A percentile compares a stretch with the other conserved stretches of the same genome.
These are phyloP conservation scores for Cubamyces sp. DNA, from an alignment of 768 basidiomycete genomes.

Conservation along the genomic window DNA sequence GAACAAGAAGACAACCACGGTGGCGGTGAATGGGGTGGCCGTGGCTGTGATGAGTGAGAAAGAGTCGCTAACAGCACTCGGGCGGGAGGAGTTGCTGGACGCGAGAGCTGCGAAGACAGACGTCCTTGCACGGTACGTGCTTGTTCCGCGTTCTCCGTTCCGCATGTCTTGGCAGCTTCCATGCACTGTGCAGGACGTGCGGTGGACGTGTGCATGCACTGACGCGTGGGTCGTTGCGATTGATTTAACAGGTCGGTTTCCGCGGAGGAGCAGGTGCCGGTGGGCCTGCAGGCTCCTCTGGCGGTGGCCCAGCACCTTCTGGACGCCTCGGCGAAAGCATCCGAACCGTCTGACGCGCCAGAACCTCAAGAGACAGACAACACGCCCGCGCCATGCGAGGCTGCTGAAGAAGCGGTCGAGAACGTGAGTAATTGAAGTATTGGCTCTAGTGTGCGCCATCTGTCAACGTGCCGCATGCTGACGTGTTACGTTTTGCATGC, in stretches of 20 bases:
- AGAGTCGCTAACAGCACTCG: conserved; percentile 70
- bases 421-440: conserved; percentile 26
- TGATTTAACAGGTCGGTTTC: conserved; percentile 49
- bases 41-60: conserved; percentile 69
- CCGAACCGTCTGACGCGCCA: conserved; percentile 21
- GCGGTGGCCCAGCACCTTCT: conserved; percentile 64
- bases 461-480: conserved; percentile 21
- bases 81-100: conserved; percentile 78
- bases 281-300: conserved; percentile 61
- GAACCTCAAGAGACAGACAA: conserved; percentile 28
- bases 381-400: conserved; percentile 22
- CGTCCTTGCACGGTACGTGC: conserved; percentile 66
- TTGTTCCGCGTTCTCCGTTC: conserved; percentile 19
- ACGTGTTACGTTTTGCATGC: conserved; percentile 8
- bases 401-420: conserved; percentile 24
- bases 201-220: conserved; percentile 5
- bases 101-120: conserved; percentile 68
- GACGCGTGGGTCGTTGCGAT: conserved; percentile 20
- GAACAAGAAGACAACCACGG: conserved; percentile 38
- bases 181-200: conserved; percentile 7
- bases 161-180: conserved; percentile 12
- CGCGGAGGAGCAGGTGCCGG: conserved; percentile 61
- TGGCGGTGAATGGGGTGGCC: conserved; percentile 46
- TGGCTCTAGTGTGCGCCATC: conserved; percentile 3
- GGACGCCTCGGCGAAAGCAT: conserved; percentile 40